Conservation (phyloP, 768 basidiomycete species). For the Phaeotremella fagi region DNA sequence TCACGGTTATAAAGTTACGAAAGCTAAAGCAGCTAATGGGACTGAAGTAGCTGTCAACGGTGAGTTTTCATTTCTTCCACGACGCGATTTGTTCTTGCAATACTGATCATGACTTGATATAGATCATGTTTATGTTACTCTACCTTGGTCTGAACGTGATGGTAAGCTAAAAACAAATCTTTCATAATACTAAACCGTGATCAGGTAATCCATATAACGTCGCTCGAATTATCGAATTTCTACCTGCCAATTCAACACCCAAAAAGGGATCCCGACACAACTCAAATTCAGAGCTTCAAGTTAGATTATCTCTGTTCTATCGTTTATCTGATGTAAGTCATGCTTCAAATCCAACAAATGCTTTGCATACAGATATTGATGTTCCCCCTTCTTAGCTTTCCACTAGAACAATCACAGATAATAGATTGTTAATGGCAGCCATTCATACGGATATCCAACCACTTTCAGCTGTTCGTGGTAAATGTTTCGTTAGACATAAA, state of each 20-base stretch:
- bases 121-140: constrained; percentile 98
- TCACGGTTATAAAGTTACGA: constrained; percentile 22
- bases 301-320: constrained; percentile 93
- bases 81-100: not conserved
- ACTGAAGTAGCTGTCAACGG: constrained; percentile 40
- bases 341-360: not conserved
- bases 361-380: no score
- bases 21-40: constrained; percentile 42
- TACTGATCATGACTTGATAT: constrained; percentile 1
- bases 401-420: not conserved
- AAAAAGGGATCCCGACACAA: constrained; percentile 29
- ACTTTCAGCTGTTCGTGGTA: constrained; percentile 83
- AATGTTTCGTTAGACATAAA: constrained; percentile 88
- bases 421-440: constrained; percentile 80
- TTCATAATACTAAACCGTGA: not conserved
- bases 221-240: constrained; percentile 93
- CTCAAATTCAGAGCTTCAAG: constrained; percentile 52
- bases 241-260: constrained; percentile 67
- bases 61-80: constrained; percentile 6
- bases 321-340: constrained; percentile 70
- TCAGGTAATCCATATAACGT: constrained; percentile 79
- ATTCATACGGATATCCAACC: constrained; percentile 97
- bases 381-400: not conserved
- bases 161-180: constrained; percentile 50
- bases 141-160: constrained; percentile 84